Percentiles rank a stretch among this genome's conserved stretches.
phyloP scores from a whole-genome alignment of 345 rosid genomes.

The Toxicodendron radicans region DNA sequence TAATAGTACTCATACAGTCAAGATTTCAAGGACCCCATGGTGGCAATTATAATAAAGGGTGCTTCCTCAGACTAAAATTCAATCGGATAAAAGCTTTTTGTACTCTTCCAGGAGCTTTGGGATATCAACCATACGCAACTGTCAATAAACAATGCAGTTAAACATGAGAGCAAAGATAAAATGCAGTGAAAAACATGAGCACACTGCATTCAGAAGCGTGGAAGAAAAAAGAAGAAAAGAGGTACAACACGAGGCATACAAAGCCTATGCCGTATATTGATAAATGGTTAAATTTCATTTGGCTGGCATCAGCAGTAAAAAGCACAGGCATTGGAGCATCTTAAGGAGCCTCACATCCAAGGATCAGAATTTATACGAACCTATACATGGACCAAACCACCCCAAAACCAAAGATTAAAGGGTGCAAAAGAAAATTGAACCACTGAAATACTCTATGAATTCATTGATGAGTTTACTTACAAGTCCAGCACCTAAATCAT shows the following conservation, averaged over 20 bases:
- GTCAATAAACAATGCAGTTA: constrained; percentile 27
- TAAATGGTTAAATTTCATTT: background rate
- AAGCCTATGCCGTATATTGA: no score
- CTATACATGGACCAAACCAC: no score
- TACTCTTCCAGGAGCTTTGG: constrained; percentile 79
- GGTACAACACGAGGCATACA: background rate
- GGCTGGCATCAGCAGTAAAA: background rate
- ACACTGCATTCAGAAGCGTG: background rate
- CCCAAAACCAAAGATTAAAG: no score
- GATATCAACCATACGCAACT: constrained; percentile 80
- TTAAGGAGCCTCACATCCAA: no score
- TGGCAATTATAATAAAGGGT: background rate
- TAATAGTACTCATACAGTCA: background rate
- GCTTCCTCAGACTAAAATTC: constrained; percentile 22
- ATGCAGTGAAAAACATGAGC: background rate
- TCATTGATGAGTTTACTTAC: no score
- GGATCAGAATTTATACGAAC: no score
- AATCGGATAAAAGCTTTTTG: constrained; percentile 45
- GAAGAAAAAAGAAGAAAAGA: background rate
- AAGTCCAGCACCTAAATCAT: no score
- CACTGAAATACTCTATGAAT: no score
- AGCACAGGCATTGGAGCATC: no score
- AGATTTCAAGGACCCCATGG: background rate
- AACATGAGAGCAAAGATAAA: background rate
- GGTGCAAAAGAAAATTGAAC: no score